Conservation (phyloP, 148 eudicot genomes). For the Persicaria tinctoria region DNA sequence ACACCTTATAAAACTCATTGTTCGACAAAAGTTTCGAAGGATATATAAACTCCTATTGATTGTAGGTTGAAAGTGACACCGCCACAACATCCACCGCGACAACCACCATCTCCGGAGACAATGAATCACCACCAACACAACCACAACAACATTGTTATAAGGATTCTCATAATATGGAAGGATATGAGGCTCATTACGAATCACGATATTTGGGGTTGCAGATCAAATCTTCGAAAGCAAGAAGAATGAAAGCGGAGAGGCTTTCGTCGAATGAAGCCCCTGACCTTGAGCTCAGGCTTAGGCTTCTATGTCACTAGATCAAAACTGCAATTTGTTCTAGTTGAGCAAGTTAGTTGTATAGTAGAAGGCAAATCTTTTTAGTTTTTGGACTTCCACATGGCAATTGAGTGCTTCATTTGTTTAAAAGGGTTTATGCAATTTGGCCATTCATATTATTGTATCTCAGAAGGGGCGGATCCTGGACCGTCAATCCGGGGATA, state of each 20-base stretch:
- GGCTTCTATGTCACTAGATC: conserved; percentile 24
- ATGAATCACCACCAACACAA: conserved; percentile 4
- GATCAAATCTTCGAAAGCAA: conserved; percentile 1
- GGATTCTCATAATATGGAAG: conserved; percentile 1
- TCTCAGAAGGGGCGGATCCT: too few species aligned
- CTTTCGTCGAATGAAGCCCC: conserved; percentile 19
- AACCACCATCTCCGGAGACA: conserved; percentile 9
- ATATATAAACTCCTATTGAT: neutral
- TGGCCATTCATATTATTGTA: neutral
- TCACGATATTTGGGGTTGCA: conserved; percentile 14
- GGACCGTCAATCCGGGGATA: too few species aligned
- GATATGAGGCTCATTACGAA: conserved; percentile 15
- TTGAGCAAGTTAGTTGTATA: too few species aligned
- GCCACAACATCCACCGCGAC: conserved; percentile 4
- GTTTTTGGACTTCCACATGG: too few species aligned
- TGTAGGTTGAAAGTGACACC: conserved; percentile 17
- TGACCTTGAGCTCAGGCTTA: conserved; percentile 39
- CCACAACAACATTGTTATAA: conserved; percentile 3
- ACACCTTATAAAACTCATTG: neutral
- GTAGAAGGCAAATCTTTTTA: too few species aligned
- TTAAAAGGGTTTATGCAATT: too few species aligned
- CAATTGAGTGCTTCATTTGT: too few species aligned
- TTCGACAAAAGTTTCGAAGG: neutral
- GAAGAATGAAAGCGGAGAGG: neutral
- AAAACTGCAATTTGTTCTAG: neutral